Evolutionary conservation across 2,329 filamentous ascomycete species (phyloP), one percentile per base, ranked within the genome.

Genomic region (Phymatotrichopsis omnivora): DNA sequence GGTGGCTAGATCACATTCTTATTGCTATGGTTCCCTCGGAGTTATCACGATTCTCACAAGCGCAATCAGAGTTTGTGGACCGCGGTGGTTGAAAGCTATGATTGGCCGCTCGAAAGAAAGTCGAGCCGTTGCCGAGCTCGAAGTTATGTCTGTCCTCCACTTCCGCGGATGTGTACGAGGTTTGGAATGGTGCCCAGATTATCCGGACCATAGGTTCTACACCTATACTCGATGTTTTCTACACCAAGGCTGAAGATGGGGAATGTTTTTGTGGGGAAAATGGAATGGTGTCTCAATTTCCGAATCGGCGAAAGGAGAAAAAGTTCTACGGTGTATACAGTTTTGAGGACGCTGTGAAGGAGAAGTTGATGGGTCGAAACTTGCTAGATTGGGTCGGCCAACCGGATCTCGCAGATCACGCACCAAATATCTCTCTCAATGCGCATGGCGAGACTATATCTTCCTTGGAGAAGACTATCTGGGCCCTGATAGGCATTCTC

Each of bases 1-100:
- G 38, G 4, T 45, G 38, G 36, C 41, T 39, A 12, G 70, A 72
- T 27, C 64, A 64, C 23, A 54, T 72, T 58, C 5, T 42, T 59
- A n/a, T 50, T 12, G 32, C 32, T 11, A 35, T 35, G 5, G 58
- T 55, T 4, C 60, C 60, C 1, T 42, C 62, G 60, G 60, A 1
- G 58, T 62, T 7, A 38, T 61, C 7, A 59, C 60, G 0, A 49
- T 49, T 0, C 45, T 62, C 1, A 43, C 56, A 0, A 48, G 51
- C 4, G 59, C 60, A 0, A 60, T 62, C 4, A 34, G 60, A 11
- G 56, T 60, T 2, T 45, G 51, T 5, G 57, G 57, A 1, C 52
- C 50, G 1, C 41, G 37, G 5, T 36, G 47, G 7, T 10, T 55
- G 3, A 53, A 51, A 23, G 53, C 54, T 5, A 27, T 55, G 4